phyloP scores from a whole-genome alignment of 2,329 filamentous ascomycete genomes.

The Cercospora sesami region DNA sequence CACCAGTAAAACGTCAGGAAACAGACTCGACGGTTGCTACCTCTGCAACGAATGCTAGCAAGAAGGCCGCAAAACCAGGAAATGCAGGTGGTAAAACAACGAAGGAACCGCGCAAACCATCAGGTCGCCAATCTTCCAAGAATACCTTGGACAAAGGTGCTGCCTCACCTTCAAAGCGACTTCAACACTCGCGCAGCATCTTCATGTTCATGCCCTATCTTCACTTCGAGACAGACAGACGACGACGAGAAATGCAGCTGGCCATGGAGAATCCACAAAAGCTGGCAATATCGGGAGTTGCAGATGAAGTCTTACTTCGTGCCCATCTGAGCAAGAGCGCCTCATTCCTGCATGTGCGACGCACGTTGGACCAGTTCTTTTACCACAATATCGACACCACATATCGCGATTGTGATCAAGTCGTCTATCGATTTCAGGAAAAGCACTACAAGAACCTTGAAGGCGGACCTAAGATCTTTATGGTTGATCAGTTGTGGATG shows the following conservation, averaged over 20 bases:
- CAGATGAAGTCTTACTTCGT: conserved; percentile 43
- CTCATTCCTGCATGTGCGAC: conserved; percentile 55
- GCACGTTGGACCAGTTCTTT: conserved; percentile 66
- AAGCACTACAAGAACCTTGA: conserved; percentile 22
- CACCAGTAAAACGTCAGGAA: conserved; percentile 22
- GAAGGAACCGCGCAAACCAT: conserved; percentile 11
- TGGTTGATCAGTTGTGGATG: conserved; percentile 65
- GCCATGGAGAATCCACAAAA: conserved; percentile 45
- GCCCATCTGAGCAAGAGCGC: conserved; percentile 27
- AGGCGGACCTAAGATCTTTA: conserved; percentile 29
- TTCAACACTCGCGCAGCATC: conserved; percentile 36
- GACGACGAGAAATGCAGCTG: conserved; percentile 54
- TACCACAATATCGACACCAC: conserved; percentile 65
- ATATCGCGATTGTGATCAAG: conserved; percentile 62
- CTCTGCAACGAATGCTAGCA: conserved; percentile 14
- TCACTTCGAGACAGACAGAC: conserved; percentile 62
- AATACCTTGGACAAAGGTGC: conserved; percentile 14
- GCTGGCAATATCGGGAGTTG: conserved; percentile 18
- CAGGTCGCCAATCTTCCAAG: conserved; percentile 14
- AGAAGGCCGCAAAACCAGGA: conserved; percentile 1
- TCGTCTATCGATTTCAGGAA: conserved; percentile 59
- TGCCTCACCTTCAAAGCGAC: conserved; percentile 1
- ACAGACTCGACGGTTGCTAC: conserved; percentile 24
- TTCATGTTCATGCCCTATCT: conserved; percentile 63
- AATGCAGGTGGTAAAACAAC: not conserved